These are phyloP conservation scores for Sophora flavescens DNA, from an alignment of 306 rosid species.

Conservation along the genomic window DNA sequence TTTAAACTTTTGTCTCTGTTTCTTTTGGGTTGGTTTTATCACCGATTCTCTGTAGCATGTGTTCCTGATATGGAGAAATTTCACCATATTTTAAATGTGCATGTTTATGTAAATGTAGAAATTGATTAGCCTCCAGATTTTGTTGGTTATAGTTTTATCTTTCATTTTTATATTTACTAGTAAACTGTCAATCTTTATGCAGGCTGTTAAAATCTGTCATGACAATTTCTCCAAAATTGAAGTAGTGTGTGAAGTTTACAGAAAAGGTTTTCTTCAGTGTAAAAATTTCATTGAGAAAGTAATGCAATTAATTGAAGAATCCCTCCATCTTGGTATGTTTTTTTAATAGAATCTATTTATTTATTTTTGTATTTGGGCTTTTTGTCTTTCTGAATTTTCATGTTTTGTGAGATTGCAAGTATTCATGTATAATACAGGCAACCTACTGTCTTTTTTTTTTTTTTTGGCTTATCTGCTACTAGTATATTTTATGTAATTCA, in stretches of 20 bases:
- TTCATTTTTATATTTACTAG: slow-evolving; percentile 22
- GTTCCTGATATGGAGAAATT: slow-evolving; percentile 27
- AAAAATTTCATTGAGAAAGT: slow-evolving; percentile 68
- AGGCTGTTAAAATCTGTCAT: slow-evolving; percentile 76
- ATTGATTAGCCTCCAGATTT: slow-evolving; percentile 3
- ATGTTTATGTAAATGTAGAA: slow-evolving; percentile 1
- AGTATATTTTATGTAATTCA: slow-evolving; percentile 16
- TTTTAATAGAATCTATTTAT: slow-evolving; percentile 29
- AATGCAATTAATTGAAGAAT: slow-evolving; percentile 59
- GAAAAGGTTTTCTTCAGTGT: slow-evolving; percentile 54
- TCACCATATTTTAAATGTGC: neutral
- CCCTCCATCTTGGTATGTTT: slow-evolving; percentile 64
- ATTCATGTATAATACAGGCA: slow-evolving; percentile 20
- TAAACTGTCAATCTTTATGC: slow-evolving; percentile 40
- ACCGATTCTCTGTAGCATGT: slow-evolving; percentile 17
- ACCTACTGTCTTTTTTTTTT: slow-evolving; percentile 19
- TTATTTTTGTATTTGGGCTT: slow-evolving; percentile 1
- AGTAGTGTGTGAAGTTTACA: slow-evolving; percentile 62
- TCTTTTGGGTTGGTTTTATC: slow-evolving; percentile 7
- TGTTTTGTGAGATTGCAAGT: slow-evolving; percentile 30
- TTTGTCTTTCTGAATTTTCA: slow-evolving; percentile 32
- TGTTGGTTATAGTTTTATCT: neutral
- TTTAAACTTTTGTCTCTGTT: slow-evolving; percentile 6
- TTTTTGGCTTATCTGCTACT: slow-evolving; percentile 13
- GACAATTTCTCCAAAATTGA: slow-evolving; percentile 52